These are phyloP conservation scores for Chaetomium olivaceum DNA, from an alignment of 2,329 filamentous ascomycete species.

Conservation along the genomic window DNA sequence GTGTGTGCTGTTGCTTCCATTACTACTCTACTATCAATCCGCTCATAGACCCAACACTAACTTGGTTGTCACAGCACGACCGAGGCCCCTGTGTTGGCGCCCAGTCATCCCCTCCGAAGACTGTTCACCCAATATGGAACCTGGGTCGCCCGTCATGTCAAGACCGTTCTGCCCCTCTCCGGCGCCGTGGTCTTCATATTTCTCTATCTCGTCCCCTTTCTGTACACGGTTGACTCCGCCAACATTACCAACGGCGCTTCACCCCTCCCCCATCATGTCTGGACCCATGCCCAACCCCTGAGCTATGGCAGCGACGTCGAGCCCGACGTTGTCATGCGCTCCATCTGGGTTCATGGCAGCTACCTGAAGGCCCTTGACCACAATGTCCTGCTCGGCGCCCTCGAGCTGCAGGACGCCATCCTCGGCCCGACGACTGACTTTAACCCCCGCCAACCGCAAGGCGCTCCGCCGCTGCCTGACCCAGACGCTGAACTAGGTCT, in stretches of 20 bases:
- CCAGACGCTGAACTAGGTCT: slow-evolving; percentile 41
- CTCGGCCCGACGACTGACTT: slow-evolving; percentile 62
- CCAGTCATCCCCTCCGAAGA: slow-evolving; percentile 64
- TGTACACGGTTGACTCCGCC: slow-evolving; percentile 70
- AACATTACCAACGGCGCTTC: slow-evolving; percentile 70
- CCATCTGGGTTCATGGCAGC: slow-evolving; percentile 77
- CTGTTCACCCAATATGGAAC: slow-evolving; percentile 69
- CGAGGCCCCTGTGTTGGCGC: slow-evolving; percentile 66
- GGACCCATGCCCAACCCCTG: slow-evolving; percentile 71
- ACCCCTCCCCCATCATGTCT: slow-evolving; percentile 75
- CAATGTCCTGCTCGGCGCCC: slow-evolving; percentile 63
- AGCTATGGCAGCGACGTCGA: slow-evolving; percentile 50
- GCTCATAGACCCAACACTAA: slow-evolving; percentile 22
- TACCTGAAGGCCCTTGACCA: slow-evolving; percentile 75
- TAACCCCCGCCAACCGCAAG: slow-evolving; percentile 45
- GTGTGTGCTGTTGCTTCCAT: slow-evolving; percentile 49
- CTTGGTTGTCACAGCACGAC: slow-evolving; percentile 58
- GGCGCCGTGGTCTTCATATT: slow-evolving; percentile 68
- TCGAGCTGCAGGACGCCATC: slow-evolving; percentile 69
- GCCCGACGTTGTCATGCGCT: slow-evolving; percentile 77
- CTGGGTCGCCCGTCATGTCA: slow-evolving; percentile 70
- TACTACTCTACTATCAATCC: slow-evolving; percentile 2
- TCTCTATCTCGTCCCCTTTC: slow-evolving; percentile 73
- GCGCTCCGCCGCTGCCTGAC: slow-evolving; percentile 37
- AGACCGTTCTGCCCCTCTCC: slow-evolving; percentile 72